These are phyloP conservation scores for Phytophthora macrochlamydospora DNA, from an alignment of 352 stramenopile species.

Conservation along the genomic window DNA sequence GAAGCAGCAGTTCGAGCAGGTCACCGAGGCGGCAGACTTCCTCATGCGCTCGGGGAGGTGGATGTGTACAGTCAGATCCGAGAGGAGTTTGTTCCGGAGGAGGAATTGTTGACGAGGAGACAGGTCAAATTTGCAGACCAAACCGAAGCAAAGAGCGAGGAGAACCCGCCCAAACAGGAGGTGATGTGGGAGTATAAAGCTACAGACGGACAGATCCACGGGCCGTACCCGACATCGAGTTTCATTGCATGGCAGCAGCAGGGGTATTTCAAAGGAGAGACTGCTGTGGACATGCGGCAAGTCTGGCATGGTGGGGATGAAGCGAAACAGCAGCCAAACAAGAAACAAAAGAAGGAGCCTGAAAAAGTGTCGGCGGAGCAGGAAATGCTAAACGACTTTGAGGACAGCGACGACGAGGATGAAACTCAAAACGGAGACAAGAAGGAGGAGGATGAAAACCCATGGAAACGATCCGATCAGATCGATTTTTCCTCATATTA, in stretches of 20 bases:
- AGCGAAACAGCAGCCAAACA: constrained; percentile 10
- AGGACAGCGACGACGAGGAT: constrained; percentile 77
- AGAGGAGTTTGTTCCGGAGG: constrained; percentile 78
- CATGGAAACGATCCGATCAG: constrained; percentile 72
- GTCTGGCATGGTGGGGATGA: constrained; percentile 16
- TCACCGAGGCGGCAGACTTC: constrained; percentile 83
- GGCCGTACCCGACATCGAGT: constrained; percentile 72
- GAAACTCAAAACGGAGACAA: constrained; percentile 13
- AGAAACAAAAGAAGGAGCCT: constrained; percentile 33
- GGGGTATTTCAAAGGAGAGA: constrained; percentile 82
- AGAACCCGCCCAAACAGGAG: constrained; percentile 40
- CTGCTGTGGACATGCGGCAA: constrained; percentile 74
- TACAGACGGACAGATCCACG: constrained; percentile 73
- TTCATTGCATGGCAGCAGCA: constrained; percentile 81
- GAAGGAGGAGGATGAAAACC: constrained; percentile 22
- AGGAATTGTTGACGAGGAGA: constrained; percentile 57
- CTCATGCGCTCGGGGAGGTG: constrained; percentile 78
- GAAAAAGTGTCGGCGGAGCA: constrained; percentile 67
- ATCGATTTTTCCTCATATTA: constrained; percentile 80
- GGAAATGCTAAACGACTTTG: constrained; percentile 87
- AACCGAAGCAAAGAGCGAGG: constrained; percentile 56
- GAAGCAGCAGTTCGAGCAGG: constrained; percentile 79
- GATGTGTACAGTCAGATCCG: constrained; percentile 85
- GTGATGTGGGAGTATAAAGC: constrained; percentile 84
- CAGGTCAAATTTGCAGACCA: constrained; percentile 36